Percentiles rank a stretch among this genome's conserved stretches.
Evolutionary conservation across 1,284 basidiomycete species (phyloP).

Genomic region (Heterobasidion parviporum): DNA sequence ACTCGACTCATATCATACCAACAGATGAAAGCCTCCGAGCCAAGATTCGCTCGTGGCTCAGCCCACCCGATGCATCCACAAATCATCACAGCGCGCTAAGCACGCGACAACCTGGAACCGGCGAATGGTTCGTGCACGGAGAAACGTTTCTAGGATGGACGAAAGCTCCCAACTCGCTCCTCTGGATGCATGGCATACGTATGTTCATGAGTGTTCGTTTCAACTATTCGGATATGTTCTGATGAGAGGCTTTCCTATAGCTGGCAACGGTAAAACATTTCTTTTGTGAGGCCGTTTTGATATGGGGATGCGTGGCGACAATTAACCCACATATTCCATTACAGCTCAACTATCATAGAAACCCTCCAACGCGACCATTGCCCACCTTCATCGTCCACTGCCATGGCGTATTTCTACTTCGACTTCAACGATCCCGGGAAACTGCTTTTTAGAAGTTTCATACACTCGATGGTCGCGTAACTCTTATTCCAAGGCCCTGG

Average conservation of each 20-base stretch:
- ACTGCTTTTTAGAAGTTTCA: background rate
- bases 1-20: no score
- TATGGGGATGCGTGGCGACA: background rate
- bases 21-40: no score
- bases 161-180: background rate
- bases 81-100: no score
- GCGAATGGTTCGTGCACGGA: no score
- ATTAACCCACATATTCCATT: background rate
- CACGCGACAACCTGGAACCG: no score
- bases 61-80: no score
- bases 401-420: background rate
- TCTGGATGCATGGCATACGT: background rate
- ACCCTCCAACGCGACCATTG: background rate
- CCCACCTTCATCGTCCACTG: background rate
- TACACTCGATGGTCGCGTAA: background rate
- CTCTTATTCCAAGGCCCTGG: background rate
- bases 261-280: background rate
- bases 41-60: no score
- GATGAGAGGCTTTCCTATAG: background rate
- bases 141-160: slow-evolving; percentile 10
- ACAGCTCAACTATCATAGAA: background rate
- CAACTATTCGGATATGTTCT: background rate
- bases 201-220: background rate
- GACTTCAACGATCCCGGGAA: background rate
- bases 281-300: background rate